A percentile compares a stretch with the other conserved stretches of the same genome.
These are phyloP conservation scores for Linaria vulgaris DNA, from an alignment of 257 asterid species.

Conservation along the genomic window DNA sequence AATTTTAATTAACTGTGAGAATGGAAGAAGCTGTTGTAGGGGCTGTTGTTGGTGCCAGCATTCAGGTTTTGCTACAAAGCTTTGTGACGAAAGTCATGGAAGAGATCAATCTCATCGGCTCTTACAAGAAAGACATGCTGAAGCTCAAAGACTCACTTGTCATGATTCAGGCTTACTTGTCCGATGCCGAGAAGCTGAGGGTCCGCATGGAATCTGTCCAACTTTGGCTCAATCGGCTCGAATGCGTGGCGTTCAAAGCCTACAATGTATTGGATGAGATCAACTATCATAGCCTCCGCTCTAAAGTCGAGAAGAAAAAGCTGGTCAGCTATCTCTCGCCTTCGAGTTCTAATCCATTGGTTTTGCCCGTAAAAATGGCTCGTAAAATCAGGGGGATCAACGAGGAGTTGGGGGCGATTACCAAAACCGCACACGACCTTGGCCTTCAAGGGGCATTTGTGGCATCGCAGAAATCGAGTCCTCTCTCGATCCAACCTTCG, in stretches of 20 bases:
- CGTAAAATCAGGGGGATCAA: too few relatives aligned
- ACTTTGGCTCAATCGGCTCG: too few relatives aligned
- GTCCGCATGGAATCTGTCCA: neutral
- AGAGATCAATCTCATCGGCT: neutral
- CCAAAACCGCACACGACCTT: neutral
- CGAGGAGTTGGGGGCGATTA: too few relatives aligned
- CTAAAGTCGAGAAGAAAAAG: neutral
- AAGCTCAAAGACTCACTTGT: neutral
- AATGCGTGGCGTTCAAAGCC: too few relatives aligned
- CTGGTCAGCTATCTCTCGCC: neutral
- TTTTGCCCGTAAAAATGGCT: neutral
- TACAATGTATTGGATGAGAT: constrained; percentile 21
- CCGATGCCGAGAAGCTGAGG: constrained; percentile 21
- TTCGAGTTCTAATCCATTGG: neutral
- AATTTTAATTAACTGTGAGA: too few relatives aligned
- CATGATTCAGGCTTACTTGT: too few relatives aligned
- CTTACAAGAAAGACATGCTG: neutral
- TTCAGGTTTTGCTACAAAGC: constrained; percentile 6
- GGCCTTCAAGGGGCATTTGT: neutral
- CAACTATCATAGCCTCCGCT: constrained; percentile 18
- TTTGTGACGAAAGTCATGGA: constrained; percentile 9
- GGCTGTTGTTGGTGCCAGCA: constrained; percentile 6
- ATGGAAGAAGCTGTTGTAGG: constrained; percentile 14
- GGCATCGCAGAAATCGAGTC: neutral
- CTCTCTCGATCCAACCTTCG: neutral